phyloP scores from a whole-genome alignment of 495 filamentous ascomycete genomes.

The Astrocystis sublimbata region DNA sequence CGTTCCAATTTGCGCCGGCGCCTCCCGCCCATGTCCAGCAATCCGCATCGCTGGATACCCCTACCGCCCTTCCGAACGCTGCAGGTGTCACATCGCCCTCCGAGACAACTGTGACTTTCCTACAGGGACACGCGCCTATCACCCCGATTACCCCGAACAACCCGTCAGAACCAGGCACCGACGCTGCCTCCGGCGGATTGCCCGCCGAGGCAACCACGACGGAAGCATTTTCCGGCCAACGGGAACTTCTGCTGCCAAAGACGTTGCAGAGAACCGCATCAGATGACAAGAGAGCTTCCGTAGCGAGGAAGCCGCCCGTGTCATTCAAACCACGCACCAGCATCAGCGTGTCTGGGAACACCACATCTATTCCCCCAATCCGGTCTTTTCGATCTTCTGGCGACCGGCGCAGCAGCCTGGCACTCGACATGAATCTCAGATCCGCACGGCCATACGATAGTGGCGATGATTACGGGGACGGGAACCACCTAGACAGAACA shows the following conservation, averaged over 20 bases:
- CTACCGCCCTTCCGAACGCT: slow-evolving; percentile 24
- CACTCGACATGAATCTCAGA: slow-evolving; percentile 48
- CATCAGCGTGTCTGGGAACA: slow-evolving; percentile 28
- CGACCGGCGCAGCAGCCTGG: slow-evolving; percentile 50
- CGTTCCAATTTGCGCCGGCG: slow-evolving; percentile 31
- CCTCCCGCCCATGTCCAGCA: slow-evolving; percentile 36
- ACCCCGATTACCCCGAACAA: slow-evolving; percentile 21
- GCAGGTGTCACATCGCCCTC: slow-evolving; percentile 26
- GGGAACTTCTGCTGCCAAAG: slow-evolving; percentile 41
- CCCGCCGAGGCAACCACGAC: slow-evolving; percentile 10
- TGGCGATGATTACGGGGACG: slow-evolving; percentile 38
- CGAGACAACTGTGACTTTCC: slow-evolving; percentile 22
- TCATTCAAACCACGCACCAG: slow-evolving; percentile 41
- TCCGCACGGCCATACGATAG: slow-evolving; percentile 35
- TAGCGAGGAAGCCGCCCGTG: slow-evolving; percentile 43
- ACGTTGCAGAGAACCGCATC: slow-evolving; percentile 30
- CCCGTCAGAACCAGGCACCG: not conserved
- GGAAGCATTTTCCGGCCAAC: slow-evolving; percentile 38
- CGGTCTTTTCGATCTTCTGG: slow-evolving; percentile 53
- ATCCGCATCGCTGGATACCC: slow-evolving; percentile 42
- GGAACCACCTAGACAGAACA: slow-evolving; percentile 50
- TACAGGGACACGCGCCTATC: slow-evolving; percentile 26
- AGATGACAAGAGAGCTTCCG: slow-evolving; percentile 42
- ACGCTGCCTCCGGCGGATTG: slow-evolving; percentile 10
- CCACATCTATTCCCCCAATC: slow-evolving; percentile 48